phyloP scores from a whole-genome alignment of 1,139 yeast species.

The Insectozyma bohioensis region DNA sequence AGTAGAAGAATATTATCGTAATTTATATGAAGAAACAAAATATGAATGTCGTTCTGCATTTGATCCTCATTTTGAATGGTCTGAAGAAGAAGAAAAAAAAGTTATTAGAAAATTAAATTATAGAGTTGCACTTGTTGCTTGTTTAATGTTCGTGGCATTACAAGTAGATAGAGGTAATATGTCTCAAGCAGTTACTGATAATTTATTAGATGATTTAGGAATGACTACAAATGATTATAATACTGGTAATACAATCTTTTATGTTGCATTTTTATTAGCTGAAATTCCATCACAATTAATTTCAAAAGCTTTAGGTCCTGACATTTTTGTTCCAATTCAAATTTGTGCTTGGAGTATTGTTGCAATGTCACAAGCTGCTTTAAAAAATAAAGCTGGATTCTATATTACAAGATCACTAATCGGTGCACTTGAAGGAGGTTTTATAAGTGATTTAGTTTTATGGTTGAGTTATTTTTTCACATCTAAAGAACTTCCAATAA shows the following conservation, averaged over 20 bases:
- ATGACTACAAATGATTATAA: slow-evolving; percentile 33
- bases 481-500: slow-evolving; percentile 24
- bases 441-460: slow-evolving; percentile 29
- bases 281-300: slow-evolving; percentile 36
- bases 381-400: slow-evolving; percentile 24
- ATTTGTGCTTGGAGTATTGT: slow-evolving; percentile 32
- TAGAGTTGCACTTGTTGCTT: slow-evolving; percentile 29
- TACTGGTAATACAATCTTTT: slow-evolving; percentile 29
- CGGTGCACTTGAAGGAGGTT: slow-evolving; percentile 32
- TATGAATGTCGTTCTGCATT: slow-evolving; percentile 35
- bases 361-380: slow-evolving; percentile 26
- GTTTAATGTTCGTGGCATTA: slow-evolving; percentile 31
- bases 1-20: slow-evolving; percentile 14
- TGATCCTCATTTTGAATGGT: slow-evolving; percentile 38
- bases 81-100: slow-evolving; percentile 30
- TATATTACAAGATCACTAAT: slow-evolving; percentile 26
- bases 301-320: slow-evolving; percentile 33
- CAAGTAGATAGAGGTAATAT: slow-evolving; percentile 34
- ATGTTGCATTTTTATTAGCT: slow-evolving; percentile 27
- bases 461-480: slow-evolving; percentile 31
- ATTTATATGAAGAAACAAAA: slow-evolving; percentile 27
- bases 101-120: slow-evolving; percentile 25
- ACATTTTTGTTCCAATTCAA: slow-evolving; percentile 32
- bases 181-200: slow-evolving; percentile 33
- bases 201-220: slow-evolving; percentile 27